phyloP scores from a whole-genome alignment of 1,284 basidiomycete species.

The Trichosporon coremiiforme region DNA sequence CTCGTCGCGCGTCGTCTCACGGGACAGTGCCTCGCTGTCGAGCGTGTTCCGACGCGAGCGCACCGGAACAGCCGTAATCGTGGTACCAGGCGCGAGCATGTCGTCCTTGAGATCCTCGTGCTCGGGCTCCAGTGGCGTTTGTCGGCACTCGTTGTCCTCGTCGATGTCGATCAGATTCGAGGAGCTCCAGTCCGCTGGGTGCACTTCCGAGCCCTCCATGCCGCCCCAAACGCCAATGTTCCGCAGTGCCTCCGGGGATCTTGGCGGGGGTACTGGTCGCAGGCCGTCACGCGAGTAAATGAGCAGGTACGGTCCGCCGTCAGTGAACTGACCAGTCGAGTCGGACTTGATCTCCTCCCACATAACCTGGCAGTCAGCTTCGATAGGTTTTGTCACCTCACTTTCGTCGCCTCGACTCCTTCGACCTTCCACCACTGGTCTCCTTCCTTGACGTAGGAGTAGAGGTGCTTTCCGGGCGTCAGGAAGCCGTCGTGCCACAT shows the following conservation, averaged over 20 bases:
- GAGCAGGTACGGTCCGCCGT: conserved; percentile 49
- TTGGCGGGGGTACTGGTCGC: conserved; percentile 10
- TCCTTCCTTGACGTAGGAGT: conserved; percentile 40
- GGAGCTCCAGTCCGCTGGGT: conserved; percentile 4
- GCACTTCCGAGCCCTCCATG: neutral
- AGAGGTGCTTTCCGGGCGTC: conserved; percentile 43
- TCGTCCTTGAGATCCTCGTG: neutral
- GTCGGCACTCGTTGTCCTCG: conserved; percentile 1
- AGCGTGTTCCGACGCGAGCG: conserved; percentile 1
- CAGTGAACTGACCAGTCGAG: conserved; percentile 48
- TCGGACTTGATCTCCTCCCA: conserved; percentile 42
- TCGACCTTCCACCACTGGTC: conserved; percentile 50
- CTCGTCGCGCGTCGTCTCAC: conserved; percentile 13
- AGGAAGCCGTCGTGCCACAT: conserved; percentile 49
- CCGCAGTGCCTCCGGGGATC: neutral
- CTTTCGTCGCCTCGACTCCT: conserved; percentile 41
- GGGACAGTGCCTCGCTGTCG: conserved; percentile 8
- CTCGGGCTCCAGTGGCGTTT: neutral
- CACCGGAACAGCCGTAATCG: neutral
- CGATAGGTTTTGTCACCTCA: conserved; percentile 21
- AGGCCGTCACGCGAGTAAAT: conserved; percentile 42
- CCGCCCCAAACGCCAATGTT: conserved; percentile 1
- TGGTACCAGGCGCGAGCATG: neutral
- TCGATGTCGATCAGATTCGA: neutral
- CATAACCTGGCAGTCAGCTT: conserved; percentile 33